Evolutionary conservation across 257 asterid species (phyloP), one percentile per base, ranked within the genome.

Genomic region (Solanum raphanifolium): DNA sequence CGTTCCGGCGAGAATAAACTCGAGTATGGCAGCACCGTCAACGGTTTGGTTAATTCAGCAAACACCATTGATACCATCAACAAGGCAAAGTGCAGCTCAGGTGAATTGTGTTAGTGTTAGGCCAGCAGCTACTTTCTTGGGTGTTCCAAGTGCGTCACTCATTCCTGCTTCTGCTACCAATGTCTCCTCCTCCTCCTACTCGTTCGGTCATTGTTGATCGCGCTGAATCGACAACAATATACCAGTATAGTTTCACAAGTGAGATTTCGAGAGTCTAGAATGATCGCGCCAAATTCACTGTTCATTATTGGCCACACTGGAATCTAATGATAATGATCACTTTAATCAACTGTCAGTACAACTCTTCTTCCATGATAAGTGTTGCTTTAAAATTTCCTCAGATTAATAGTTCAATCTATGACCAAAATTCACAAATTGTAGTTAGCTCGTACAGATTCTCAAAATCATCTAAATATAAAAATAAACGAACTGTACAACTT

Each of bases 1-100:
- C 9, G 86, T 92, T 21, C 94, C 94, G 12, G 83, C 93, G 1
- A 78, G 84, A 13, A 78, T 39, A 23, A 36, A 75, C 34, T 75
- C 83, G 62, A 52, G 62, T 18, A 6, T 52, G 62, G 62, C n/a
- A 3, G 62, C 62, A n/a, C 62, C 62, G 8, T 78, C 84, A 13
- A 25, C 5, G 20, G 36, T 78, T 7, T 78, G 62, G 36, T 39
- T 78, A 41, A 41, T 41, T n/a, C 84, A 18, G 21, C 62, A 78
- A 78, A 78, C 62, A 39, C 34, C 83, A n/a, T 38, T 39, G 60
- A 38, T 76, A 76, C 5, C 35, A 38, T 73, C 29, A 35, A 38
- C 23, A 23, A 76, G 34, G 34, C 60, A 27, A 25, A 13, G 62
- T 41, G 84, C 35, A 39, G 15, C n/a, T 41, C 84, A 41, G 62